Percentiles rank a stretch among this genome's conserved stretches.
Evolutionary conservation across 331 rosid species (phyloP).

Genomic region (Dryas integrifolia): DNA sequence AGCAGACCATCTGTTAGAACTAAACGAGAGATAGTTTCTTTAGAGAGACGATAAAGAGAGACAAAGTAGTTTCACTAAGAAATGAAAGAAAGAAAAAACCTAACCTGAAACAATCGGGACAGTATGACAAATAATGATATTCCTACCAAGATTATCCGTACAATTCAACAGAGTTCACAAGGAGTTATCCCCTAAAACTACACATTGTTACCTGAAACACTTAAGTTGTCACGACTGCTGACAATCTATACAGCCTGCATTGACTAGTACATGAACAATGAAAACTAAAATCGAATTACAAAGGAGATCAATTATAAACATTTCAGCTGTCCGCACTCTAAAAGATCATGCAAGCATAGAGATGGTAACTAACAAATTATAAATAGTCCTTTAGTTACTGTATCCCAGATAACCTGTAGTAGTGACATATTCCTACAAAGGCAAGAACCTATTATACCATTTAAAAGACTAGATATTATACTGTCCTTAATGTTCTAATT

Average conservation of each 20-base stretch:
- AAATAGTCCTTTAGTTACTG: background rate
- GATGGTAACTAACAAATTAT: background rate
- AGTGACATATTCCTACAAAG: background rate
- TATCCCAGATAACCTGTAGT: background rate
- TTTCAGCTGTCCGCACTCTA: background rate
- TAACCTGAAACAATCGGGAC: background rate
- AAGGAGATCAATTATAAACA: background rate
- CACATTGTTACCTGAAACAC: background rate
- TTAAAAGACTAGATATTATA: background rate
- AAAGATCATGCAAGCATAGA: background rate
- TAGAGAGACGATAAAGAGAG: background rate
- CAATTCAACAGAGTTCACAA: slow-evolving; percentile 2
- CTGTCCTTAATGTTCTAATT: background rate
- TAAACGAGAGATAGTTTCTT: no score
- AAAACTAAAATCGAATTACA: background rate
- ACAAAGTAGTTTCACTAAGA: background rate
- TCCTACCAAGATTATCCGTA: background rate
- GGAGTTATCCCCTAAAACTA: no score
- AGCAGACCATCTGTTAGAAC: no score
- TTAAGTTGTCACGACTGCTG: background rate
- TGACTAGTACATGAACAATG: background rate
- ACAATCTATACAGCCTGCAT: background rate
- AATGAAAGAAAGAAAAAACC: background rate
- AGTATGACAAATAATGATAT: background rate
- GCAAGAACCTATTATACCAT: background rate